Conservation (phyloP, 257 asterid genomes). For the Verbena officinalis region DNA sequence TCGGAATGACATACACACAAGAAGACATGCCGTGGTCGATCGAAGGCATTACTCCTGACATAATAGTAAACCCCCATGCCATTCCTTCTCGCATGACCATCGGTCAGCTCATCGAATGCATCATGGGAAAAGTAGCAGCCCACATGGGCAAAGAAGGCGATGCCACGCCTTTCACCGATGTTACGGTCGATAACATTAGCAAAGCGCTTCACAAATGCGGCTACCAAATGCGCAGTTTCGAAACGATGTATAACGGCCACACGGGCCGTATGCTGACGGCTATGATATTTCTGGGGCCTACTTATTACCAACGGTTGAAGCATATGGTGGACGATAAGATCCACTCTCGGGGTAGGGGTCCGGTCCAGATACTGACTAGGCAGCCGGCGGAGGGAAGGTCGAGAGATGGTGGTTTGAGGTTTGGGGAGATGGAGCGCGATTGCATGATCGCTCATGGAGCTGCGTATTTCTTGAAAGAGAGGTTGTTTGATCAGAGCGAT, state of each 20-base stretch:
- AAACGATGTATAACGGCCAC: slow-evolving; percentile 97
- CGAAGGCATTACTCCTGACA: slow-evolving; percentile 92
- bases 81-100: slow-evolving; percentile 99
- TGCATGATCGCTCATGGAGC: slow-evolving; percentile 95
- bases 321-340: slow-evolving; percentile 98
- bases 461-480: slow-evolving; percentile 73
- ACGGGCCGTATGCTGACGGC: slow-evolving; percentile 85
- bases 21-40: slow-evolving; percentile 98
- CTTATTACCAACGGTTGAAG: slow-evolving; percentile 95
- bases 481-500: slow-evolving; percentile 83
- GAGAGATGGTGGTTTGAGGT: slow-evolving; percentile 76
- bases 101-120: slow-evolving; percentile 94
- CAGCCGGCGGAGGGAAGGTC: slow-evolving; percentile 89
- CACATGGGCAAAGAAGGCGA: slow-evolving; percentile 99
- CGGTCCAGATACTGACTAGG: slow-evolving; percentile 88
- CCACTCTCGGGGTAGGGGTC: slow-evolving; percentile 97
- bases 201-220: slow-evolving; percentile 96
- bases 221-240: slow-evolving; percentile 95
- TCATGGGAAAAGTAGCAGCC: slow-evolving; percentile 98
- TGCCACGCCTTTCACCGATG: slow-evolving; percentile 96
- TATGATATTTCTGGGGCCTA: slow-evolving; percentile 93
- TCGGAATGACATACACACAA: slow-evolving; percentile 95
- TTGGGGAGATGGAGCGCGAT: slow-evolving; percentile 94
- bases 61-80: slow-evolving; percentile 93
- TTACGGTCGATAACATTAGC: slow-evolving; percentile 92